These are phyloP conservation scores for Tritrichomonas musculus DNA, from an alignment of 208 protist genomes.

Conservation along the genomic window DNA sequence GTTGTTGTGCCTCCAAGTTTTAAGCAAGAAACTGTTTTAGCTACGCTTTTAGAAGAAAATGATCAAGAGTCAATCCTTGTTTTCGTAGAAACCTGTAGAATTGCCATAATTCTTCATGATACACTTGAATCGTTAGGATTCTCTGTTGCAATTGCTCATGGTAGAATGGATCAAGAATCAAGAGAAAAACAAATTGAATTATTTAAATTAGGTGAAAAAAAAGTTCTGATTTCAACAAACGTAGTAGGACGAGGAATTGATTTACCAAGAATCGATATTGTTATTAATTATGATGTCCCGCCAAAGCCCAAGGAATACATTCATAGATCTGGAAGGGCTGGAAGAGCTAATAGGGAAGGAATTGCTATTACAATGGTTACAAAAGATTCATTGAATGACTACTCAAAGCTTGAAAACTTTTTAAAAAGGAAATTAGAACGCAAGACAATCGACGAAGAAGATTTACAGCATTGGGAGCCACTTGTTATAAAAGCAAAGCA, in stretches of 20 bases:
- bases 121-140: neutral
- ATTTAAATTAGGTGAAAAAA: neutral
- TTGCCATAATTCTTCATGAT: neutral
- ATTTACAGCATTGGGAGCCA: neutral
- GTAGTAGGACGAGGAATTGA: neutral
- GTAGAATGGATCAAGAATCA: neutral
- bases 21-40: neutral
- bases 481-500: neutral
- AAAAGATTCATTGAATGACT: neutral
- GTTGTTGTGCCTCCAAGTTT: neutral
- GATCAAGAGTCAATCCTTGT: neutral
- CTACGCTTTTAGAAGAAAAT: neutral
- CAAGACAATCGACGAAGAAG: neutral
- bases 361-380: neutral
- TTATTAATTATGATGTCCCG: conserved; percentile 30
- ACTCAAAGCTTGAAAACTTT: neutral
- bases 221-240: neutral
- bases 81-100: neutral
- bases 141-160: neutral
- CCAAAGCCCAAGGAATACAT: neutral
- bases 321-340: neutral
- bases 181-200: neutral
- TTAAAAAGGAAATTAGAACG: neutral
- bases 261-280: conserved; percentile 31
- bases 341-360: neutral